These are phyloP conservation scores for Holtermannia corniformis DNA, from an alignment of 768 basidiomycete genomes.

Conservation along the genomic window DNA sequence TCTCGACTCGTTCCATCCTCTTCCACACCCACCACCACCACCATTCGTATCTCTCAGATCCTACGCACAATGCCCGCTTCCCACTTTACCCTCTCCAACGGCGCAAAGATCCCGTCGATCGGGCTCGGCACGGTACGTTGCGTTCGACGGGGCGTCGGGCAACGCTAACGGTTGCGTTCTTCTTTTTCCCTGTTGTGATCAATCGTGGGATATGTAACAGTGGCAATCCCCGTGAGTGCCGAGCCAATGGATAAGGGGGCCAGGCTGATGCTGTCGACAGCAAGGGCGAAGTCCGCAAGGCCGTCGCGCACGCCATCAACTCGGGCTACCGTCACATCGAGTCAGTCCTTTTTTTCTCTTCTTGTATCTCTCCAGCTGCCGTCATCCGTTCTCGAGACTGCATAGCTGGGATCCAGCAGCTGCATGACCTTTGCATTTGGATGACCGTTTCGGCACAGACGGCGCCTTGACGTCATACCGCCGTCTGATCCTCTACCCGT, in stretches of 20 bases:
- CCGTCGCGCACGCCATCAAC: conserved; percentile 36
- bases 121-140: conserved; percentile 52
- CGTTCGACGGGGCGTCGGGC: too few species aligned
- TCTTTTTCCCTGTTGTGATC: too few species aligned
- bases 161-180: too few species aligned
- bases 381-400: neutral
- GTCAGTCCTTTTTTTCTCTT: neutral
- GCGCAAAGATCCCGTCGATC: conserved; percentile 61
- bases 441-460: too few species aligned
- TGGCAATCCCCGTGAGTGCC: conserved; percentile 32
- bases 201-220: too few species aligned
- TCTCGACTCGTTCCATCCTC: too few species aligned
- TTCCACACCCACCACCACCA: too few species aligned
- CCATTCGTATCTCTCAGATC: neutral
- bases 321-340: conserved; percentile 3
- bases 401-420: conserved; percentile 28
- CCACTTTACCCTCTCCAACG: conserved; percentile 40
- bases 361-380: neutral
- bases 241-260: neutral
- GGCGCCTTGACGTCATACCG: too few species aligned
- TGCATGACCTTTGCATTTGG: too few species aligned
- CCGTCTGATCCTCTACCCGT: too few species aligned
- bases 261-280: neutral
- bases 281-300: conserved; percentile 34
- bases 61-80: conserved; percentile 18